Base-by-base conservation (phyloP, 2,329 filamentous ascomycete species). In the Leptoxyphium fumago region DNA sequence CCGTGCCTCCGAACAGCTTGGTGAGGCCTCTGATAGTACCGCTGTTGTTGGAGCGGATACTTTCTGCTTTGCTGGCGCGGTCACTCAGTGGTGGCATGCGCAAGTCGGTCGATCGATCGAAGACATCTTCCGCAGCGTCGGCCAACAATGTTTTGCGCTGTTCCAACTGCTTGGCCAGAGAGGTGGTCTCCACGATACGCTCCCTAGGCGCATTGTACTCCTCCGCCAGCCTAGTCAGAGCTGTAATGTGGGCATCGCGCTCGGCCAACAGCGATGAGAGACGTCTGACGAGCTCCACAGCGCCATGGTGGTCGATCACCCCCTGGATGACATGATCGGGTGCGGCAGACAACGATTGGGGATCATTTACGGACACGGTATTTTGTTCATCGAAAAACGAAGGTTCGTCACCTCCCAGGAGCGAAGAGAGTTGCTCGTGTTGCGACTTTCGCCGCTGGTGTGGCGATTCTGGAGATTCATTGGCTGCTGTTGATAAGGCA, bases 191-290 rank as follows among this genome's bases (percentile, higher is more conserved):
- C 9, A 45, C 47, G 30, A 61, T 52, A 5, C 55, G 48, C 15
- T 52, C 49, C 14, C 45, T 36, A 4, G 57, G 57, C 8, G 60
- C 50, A 13, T 55, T 56, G 42, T 56, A 58, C 43, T 61, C 58
- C 43, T 61, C 55, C 10, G 54, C 55, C 14, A 61, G 43, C 8
- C 56, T 50, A 21, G 53, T 59, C 41, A 61, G 46, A 10, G 57
- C 58, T 10, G 57, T 60, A 17, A 61, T 54, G 45, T 59, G 56
- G 9, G 58, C 58, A 51, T 61, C 58, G 18, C 58, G 46, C 46
- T 59, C 52, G 11, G 58, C 58, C 15, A 61, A 47, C 28, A 57
- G 43, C 8, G 46, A 47, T 7, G 55, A 49, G 38, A 61, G 44
- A 32, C 56, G 49, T 26, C 52, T 45, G n/a, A 59, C 52, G 9